Evolutionary conservation across 148 eudicot genomes (phyloP), one percentile per base, ranked within the genome.

Genomic region (Nepenthes gracilis): DNA sequence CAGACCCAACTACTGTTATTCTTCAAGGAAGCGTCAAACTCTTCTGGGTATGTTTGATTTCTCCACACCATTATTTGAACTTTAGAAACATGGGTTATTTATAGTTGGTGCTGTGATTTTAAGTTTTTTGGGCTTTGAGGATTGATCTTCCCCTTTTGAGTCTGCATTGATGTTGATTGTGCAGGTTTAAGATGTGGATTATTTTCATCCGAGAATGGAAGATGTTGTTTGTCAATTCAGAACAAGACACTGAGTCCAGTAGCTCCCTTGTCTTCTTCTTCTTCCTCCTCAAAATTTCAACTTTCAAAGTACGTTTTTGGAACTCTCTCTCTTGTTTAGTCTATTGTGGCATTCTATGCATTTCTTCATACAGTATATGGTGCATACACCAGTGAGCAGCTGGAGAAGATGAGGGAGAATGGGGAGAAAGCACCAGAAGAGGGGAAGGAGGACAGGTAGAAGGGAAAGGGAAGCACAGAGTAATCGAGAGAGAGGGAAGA

Each of bases 11-110:
- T 40, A 34, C 50, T 54, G 55, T 61, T 47, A 60, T 6, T 57
- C 60, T 59, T 12, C 71, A 50, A 70, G 68, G 58, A 66, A 58
- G 59, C 72, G 68, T 12, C 70, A 62, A 54, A 64, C 78, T 74
- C 74, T 74, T 62, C 49, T 82, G 70, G 59, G 86, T 84, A 77
- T 67, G 87, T 61, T 43, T 57, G 9, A 43, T 2, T 60, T 74
- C 47, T 33, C 36, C 34, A 3, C 33, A 6, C n/a, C 45, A 66
- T 6, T n/a, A 43, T 5, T 35, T 52, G 6, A 12, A 2, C n/a
- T 56, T 34, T 54, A 47, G 56, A 12, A 7, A 45, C 53, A 35
- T 61, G 60, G 61, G 47, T 35, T 62, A 54, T n/a, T 61, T 35
- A 55, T 49, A 34, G 43, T 37, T 64, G 50, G 34, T 56, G 53